Percentiles rank a stretch among this genome's conserved stretches.
Conservation (phyloP, 2,329 filamentous ascomycete species). For the Elsinoe australis region DNA sequence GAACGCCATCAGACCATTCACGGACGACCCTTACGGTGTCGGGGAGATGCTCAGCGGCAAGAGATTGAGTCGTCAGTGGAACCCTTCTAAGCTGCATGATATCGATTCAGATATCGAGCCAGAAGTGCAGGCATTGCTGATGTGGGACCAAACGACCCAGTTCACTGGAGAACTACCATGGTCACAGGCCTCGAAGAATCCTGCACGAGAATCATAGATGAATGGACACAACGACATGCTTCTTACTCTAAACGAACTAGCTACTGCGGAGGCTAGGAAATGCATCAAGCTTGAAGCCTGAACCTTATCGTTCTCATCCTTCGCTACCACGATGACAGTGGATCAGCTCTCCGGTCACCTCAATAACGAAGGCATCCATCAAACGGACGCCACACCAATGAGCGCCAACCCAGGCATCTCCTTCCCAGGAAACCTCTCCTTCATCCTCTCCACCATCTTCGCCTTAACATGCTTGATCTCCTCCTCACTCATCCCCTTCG, state of each 20-base stretch:
- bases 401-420: conserved; percentile 6
- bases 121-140: not conserved
- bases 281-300: no score
- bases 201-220: no score
- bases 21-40: conserved; percentile 35
- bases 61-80: conserved; percentile 36
- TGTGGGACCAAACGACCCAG: not conserved
- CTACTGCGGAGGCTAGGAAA: no score
- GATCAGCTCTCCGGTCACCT: no score
- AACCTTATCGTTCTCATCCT: no score
- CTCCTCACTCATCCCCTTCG: conserved; percentile 6
- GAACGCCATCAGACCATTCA: conserved; percentile 34
- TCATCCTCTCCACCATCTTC: conserved; percentile 10
- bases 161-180: not conserved
- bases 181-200: no score
- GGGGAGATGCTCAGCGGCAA: conserved; percentile 32
- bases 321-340: no score
- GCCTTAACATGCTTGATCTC: conserved; percentile 2
- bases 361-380: not conserved
- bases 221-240: no score
- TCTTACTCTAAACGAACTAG: no score
- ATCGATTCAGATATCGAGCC: conserved; percentile 1
- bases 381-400: not conserved
- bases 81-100: conserved; percentile 15
- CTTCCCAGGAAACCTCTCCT: conserved; percentile 4